Base-by-base conservation (phyloP, 1,284 basidiomycete genomes). In the Exobasidium rhododendri region DNA sequence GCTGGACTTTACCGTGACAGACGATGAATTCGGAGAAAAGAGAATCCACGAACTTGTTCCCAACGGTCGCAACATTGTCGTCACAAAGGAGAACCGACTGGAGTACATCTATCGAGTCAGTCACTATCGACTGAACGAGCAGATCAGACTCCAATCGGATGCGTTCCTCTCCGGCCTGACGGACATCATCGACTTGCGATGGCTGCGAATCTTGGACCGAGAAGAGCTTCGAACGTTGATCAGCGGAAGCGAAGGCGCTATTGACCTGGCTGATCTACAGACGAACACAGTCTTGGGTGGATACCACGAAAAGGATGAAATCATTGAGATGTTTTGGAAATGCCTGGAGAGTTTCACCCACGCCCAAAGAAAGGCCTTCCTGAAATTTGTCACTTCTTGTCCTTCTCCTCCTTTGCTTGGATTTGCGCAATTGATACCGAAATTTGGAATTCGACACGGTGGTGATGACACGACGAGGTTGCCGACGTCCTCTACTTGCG, bases 21-120 rank as follows among this genome's bases (percentile, higher is more conserved):
- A 90, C 43, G 92, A 97, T 89, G 94, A 98, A 75, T 91, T 97
- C 69, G 96, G 93, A 11, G 84, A 88, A 0, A 86, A 89, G 3
- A 85, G 86, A 64, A 86, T 87, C 0, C 82, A 92, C 43, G 89
- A 97, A 72, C 86, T 98, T 10, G 84, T 94, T 3, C 89, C 87
- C 0, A 86, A 89, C 62, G 94, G 94, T 0, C 86, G 87, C 70
- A 89, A 93, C 70, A 85, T 92, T 24, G 83, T 91, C 0, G 93
- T 98, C 20, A 96, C 94, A 11, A 85, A 86, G 51, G 90, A 93
- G 70, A 98, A 98, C 75, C 82, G 91, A 47, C 84, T 96, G 60
- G 87, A 89, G 59, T 83, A 97, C 80, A 97, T 98, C 69, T 89
- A 91, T 73, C 85, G 92, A 14, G 86, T 97, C 26, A 90, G 91